Percentiles rank a stretch among this genome's conserved stretches.
Evolutionary conservation across 441 rosid species (phyloP).

Genomic region (Corymbia citriodora): DNA sequence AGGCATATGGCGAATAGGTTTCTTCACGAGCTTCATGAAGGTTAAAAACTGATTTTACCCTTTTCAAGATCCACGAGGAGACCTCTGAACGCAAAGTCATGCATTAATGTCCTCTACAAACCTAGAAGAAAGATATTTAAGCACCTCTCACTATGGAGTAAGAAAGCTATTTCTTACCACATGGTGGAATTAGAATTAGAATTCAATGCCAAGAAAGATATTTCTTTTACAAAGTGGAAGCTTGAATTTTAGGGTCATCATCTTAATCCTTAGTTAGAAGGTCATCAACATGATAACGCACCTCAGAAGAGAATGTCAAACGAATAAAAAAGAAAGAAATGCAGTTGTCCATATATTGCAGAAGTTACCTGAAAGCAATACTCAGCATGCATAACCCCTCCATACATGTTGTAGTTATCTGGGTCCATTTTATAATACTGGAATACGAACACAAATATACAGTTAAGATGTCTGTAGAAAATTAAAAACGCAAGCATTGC

Average conservation of each 20-base stretch:
- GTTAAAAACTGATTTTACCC: background rate
- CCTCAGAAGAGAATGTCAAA: background rate
- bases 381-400: conserved; percentile 64
- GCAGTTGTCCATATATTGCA: background rate
- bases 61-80: background rate
- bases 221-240: background rate
- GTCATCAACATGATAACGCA: background rate
- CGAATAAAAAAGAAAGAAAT: background rate
- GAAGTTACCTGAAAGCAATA: conserved; percentile 64
- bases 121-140: background rate
- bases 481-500: background rate
- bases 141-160: background rate
- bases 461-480: background rate
- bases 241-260: background rate
- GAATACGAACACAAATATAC: background rate
- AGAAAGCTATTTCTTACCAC: background rate
- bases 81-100: background rate
- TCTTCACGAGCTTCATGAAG: background rate
- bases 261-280: background rate
- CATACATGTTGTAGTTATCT: conserved; percentile 51
- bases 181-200: background rate
- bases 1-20: background rate
- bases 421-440: conserved; percentile 70
- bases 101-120: background rate
- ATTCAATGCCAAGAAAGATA: background rate